Evolutionary conservation across 495 filamentous ascomycete genomes (phyloP), one percentile per base, ranked within the genome.

Genomic region (Jackrogersella multiformis): DNA sequence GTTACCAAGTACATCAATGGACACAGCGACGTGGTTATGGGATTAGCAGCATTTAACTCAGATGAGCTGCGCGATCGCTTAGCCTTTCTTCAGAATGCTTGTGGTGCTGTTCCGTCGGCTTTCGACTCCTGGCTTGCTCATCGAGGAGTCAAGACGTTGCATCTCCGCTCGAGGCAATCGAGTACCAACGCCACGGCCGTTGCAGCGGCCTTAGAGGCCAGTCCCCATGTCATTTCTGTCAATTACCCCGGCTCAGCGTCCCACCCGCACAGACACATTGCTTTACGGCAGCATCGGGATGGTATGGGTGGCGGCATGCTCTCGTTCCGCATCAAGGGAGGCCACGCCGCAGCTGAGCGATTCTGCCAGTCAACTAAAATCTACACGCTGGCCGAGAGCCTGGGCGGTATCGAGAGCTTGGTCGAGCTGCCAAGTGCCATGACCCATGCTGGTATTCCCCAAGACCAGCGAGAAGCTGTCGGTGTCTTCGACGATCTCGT

Each of bases 1-100:
- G 95, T 99, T n/a, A 99, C 95, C 6, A 99, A 99, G 78, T 99
- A 98, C 80, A 98, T 99, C 77, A 99, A 99, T 74, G 95, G 95
- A 5, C 95, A 99, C 79, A 83, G 88, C 77, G 94, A 99, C 76
- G 95, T 99, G n/a, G 85, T 97, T 53, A 99, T 99, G 95, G 95
- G 95, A 61, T 89, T 92, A 30, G 92, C 92, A 16, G 95, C 95
- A n/a, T 97, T 96, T 86, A 98, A 95, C 82, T 90, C 89, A 4
- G 86, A 92, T 10, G 82, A 84, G 4, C 80, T 99, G 54, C 87
- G 88, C 66, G 85, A 91, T 62, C 86, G 90, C 24, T 87, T 98
- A 28, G 77, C 85, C 24, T 99, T 98, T 85, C 87, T 99, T 16
- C 95, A 97, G 74, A 99, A 99, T 78, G 95, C 95, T 57, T 96